Conservation (phyloP, 2,329 filamentous ascomycete species). For the Exserohilum turcica region DNA sequence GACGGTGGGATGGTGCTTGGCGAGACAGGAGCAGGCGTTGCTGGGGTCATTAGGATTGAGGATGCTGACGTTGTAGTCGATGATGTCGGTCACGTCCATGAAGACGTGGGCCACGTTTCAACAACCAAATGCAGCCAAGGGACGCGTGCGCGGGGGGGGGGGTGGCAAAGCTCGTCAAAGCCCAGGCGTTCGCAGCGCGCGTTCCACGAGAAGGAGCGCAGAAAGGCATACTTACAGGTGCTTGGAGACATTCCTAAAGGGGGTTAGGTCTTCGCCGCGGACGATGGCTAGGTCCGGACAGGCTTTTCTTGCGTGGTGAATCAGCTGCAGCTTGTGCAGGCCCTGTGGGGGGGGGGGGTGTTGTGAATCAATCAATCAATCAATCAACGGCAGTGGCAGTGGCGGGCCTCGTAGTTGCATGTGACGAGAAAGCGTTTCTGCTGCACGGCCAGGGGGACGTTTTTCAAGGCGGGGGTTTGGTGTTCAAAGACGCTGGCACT, state of each 20-base stretch:
- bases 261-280: conserved; percentile 73
- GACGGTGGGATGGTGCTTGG: conserved; percentile 71
- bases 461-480: conserved; percentile 73
- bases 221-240: conserved; percentile 72
- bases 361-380: no score
- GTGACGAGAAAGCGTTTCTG: conserved; percentile 81
- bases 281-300: conserved; percentile 85
- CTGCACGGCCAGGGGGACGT: conserved; percentile 78
- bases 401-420: conserved; percentile 83
- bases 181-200: conserved; percentile 79
- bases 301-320: conserved; percentile 76
- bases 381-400: no score
- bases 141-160: no score
- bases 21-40: conserved; percentile 80
- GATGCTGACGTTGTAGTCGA: conserved; percentile 77
- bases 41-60: conserved; percentile 69
- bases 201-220: conserved; percentile 78
- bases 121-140: background rate
- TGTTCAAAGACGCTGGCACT: conserved; percentile 88
- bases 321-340: conserved; percentile 81
- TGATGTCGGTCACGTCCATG: conserved; percentile 82
- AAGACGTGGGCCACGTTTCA: conserved; percentile 57
- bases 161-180: conserved; percentile 75
- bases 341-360: conserved; percentile 47
- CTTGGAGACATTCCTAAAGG: conserved; percentile 87